Evolutionary conservation across 257 asterid genomes (phyloP).

Genomic region (Perilla frutescens): DNA sequence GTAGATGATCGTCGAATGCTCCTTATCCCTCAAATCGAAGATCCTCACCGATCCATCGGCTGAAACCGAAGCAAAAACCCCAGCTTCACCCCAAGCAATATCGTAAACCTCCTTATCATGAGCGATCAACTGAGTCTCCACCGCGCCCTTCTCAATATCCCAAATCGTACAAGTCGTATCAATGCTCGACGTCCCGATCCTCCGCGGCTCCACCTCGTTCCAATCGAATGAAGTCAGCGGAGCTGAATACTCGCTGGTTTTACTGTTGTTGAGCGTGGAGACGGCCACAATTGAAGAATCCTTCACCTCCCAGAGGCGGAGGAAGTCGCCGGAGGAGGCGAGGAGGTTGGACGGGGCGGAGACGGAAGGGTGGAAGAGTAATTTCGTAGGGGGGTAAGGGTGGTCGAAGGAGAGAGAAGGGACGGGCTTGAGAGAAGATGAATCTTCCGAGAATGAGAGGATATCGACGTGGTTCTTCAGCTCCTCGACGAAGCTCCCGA

Average conservation of each 20-base stretch:
- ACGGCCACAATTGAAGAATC: conserved; percentile 58
- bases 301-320: conserved; percentile 77
- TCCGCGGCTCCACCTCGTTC: conserved; percentile 81
- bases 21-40: conserved; percentile 89
- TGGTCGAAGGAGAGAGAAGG: conserved; percentile 79
- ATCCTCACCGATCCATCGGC: conserved; percentile 91
- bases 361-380: conserved; percentile 74
- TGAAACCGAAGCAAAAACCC: conserved; percentile 84
- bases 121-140: conserved; percentile 84
- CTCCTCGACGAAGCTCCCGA: conserved; percentile 79
- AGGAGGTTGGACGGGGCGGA: conserved; percentile 60
- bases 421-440: conserved; percentile 48
- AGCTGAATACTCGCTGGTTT: conserved; percentile 79
- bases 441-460: conserved; percentile 72
- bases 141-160: conserved; percentile 81
- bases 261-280: conserved; percentile 62
- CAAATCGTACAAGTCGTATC: conserved; percentile 93
- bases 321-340: conserved; percentile 92
- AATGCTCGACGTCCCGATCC: conserved; percentile 85
- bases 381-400: conserved; percentile 90
- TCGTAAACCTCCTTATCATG: conserved; percentile 95
- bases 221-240: conserved; percentile 92
- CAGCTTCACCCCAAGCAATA: conserved; percentile 96
- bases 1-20: conserved; percentile 88
- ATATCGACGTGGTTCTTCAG: conserved; percentile 76